These are phyloP conservation scores for Eucalyptus pauciflora DNA, from an alignment of 345 rosid species.

Conservation along the genomic window DNA sequence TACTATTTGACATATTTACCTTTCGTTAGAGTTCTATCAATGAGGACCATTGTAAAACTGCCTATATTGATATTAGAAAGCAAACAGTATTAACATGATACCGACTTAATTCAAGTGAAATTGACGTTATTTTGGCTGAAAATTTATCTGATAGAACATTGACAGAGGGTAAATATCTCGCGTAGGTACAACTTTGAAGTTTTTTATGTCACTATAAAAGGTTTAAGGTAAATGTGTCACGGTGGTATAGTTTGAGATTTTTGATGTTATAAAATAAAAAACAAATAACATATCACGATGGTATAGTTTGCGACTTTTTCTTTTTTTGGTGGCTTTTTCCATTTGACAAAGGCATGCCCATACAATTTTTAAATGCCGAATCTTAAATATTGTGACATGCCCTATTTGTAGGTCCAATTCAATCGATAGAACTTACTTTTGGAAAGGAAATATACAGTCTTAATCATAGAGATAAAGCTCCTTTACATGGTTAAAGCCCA, in stretches of 20 bases:
- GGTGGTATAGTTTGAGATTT: accelerated
- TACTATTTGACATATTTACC: too few relatives aligned
- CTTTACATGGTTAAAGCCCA: background rate
- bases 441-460: background rate
- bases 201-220: too few relatives aligned
- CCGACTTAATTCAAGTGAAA: accelerated
- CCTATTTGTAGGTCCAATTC: background rate
- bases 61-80: too few relatives aligned
- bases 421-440: background rate
- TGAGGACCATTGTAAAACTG: accelerated
- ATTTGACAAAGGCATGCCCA: background rate
- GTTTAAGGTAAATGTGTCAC: background rate
- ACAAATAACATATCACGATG: accelerated
- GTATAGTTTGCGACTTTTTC: too few relatives aligned
- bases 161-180: accelerated
- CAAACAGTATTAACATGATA: accelerated
- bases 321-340: background rate
- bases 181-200: accelerated
- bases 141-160: accelerated
- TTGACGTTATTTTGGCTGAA: accelerated
- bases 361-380: background rate
- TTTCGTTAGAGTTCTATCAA: accelerated
- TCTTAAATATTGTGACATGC: background rate
- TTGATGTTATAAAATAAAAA: too few relatives aligned
- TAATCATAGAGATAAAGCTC: background rate